These are phyloP conservation scores for Pseudogymnoascus sp. DNA, from an alignment of 2,329 filamentous ascomycete genomes.

Conservation along the genomic window DNA sequence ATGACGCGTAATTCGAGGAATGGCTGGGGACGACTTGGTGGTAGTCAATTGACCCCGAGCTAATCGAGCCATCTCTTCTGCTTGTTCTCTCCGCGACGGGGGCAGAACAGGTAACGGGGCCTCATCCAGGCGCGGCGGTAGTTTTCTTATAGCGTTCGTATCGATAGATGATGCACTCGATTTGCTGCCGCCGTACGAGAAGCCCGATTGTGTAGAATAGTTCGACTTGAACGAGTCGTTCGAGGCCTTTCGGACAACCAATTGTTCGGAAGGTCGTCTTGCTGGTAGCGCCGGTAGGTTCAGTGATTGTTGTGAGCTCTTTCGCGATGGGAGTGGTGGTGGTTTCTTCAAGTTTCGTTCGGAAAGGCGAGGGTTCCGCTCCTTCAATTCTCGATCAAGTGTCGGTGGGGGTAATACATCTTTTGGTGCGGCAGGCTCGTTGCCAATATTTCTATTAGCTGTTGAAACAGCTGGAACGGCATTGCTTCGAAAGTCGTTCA, in stretches of 20 bases:
- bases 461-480: slow-evolving; percentile 27
- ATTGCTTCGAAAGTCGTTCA: slow-evolving; percentile 31
- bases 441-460: slow-evolving; percentile 20
- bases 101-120: slow-evolving; percentile 52
- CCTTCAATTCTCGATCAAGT: slow-evolving; percentile 21
- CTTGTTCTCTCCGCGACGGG: slow-evolving; percentile 43
- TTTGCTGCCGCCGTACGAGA: slow-evolving; percentile 40
- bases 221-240: slow-evolving; percentile 51
- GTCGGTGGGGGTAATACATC: slow-evolving; percentile 23
- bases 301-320: slow-evolving; percentile 33
- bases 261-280: slow-evolving; percentile 38
- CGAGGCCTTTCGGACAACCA: slow-evolving; percentile 44
- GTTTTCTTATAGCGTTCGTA: slow-evolving; percentile 35
- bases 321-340: slow-evolving; percentile 21
- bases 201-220: slow-evolving; percentile 45
- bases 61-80: slow-evolving; percentile 38
- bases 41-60: slow-evolving; percentile 29
- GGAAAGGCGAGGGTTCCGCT: slow-evolving; percentile 21
- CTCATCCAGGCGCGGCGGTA: slow-evolving; percentile 50
- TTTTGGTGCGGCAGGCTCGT: slow-evolving; percentile 21
- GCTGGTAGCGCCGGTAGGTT: slow-evolving; percentile 41
- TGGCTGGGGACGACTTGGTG: slow-evolving; percentile 32
- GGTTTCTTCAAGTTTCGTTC: slow-evolving; percentile 22
- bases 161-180: slow-evolving; percentile 40
- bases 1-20: slow-evolving; percentile 24